Evolutionary conservation across 768 basidiomycete genomes (phyloP).

Genomic region (Amyloporia xantha): DNA sequence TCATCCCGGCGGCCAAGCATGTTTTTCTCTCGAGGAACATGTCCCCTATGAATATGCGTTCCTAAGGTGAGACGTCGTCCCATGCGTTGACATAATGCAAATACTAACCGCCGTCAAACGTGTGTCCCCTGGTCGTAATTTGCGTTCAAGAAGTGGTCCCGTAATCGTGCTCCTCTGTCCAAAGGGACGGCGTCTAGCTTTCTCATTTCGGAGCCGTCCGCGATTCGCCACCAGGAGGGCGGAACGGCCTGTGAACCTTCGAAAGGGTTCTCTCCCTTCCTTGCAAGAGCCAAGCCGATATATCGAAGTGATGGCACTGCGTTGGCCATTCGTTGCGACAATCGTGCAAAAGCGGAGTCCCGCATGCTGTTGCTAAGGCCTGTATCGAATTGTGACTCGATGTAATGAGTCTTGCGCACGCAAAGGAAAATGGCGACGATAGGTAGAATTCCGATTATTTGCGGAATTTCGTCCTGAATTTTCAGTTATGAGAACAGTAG

Average conservation of each 20-base stretch:
- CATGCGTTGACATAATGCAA: too few relatives aligned
- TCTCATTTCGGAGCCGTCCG: neutral
- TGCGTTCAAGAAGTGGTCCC: neutral
- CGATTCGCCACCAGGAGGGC: conserved; percentile 1
- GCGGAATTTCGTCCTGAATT: neutral
- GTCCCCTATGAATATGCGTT: too few relatives aligned
- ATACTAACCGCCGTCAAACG: too few relatives aligned
- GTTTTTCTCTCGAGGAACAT: too few relatives aligned
- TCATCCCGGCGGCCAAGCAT: too few relatives aligned
- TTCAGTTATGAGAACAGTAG: neutral
- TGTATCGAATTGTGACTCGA: neutral
- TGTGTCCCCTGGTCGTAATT: neutral
- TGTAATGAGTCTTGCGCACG: neutral
- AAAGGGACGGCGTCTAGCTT: neutral
- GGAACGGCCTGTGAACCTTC: neutral
- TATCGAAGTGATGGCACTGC: neutral
- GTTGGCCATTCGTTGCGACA: neutral
- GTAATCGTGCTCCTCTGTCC: neutral
- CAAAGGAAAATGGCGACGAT: neutral
- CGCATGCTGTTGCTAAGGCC: neutral
- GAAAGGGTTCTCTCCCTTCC: neutral
- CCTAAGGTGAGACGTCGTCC: too few relatives aligned
- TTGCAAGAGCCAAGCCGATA: neutral
- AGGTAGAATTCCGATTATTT: neutral
- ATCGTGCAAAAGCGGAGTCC: neutral